Evolutionary conservation across 495 filamentous ascomycete species (phyloP).

Genomic region (Penicillium alfredii): DNA sequence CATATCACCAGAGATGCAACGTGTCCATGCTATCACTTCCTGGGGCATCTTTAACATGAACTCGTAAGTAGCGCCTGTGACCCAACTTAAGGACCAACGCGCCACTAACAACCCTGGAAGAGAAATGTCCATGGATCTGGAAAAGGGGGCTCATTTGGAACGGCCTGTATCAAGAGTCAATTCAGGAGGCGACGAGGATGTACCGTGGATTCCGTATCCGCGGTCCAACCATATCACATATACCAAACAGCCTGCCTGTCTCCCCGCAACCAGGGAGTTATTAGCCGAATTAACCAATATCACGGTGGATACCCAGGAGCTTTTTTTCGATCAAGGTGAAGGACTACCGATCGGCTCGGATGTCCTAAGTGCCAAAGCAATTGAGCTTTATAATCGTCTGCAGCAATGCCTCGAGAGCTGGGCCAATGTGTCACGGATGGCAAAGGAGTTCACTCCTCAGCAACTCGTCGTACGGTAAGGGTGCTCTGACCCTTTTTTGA

Average conservation of each 20-base stretch:
- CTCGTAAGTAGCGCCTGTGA: conserved; percentile 13
- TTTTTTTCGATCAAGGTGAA: conserved; percentile 22
- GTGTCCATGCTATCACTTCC: conserved; percentile 23
- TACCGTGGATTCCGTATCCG: conserved; percentile 37
- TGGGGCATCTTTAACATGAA: conserved; percentile 35
- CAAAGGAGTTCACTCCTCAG: conserved; percentile 28
- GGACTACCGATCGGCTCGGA: conserved; percentile 9
- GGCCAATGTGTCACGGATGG: conserved; percentile 17
- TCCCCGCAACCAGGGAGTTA: conserved; percentile 23
- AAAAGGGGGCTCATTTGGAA: conserved; percentile 16
- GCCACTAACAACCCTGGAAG: conserved; percentile 16
- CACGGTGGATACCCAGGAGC: conserved; percentile 19
- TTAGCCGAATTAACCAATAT: conserved; percentile 24
- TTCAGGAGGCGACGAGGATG: conserved; percentile 13
- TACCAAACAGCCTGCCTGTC: conserved; percentile 24
- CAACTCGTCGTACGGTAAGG: conserved; percentile 37
- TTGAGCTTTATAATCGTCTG: conserved; percentile 20
- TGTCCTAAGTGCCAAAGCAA: conserved; percentile 18
- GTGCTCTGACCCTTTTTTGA: too few relatives aligned
- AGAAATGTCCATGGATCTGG: conserved; percentile 29
- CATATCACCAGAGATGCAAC: conserved; percentile 17
- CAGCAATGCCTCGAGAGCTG: conserved; percentile 22
- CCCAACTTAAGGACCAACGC: background rate
- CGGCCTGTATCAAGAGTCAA: conserved; percentile 18
- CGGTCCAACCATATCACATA: conserved; percentile 30